A percentile compares a stretch with the other conserved stretches of the same genome.
Conservation (phyloP, 768 basidiomycete species). For the Naematelia aurantialba region DNA sequence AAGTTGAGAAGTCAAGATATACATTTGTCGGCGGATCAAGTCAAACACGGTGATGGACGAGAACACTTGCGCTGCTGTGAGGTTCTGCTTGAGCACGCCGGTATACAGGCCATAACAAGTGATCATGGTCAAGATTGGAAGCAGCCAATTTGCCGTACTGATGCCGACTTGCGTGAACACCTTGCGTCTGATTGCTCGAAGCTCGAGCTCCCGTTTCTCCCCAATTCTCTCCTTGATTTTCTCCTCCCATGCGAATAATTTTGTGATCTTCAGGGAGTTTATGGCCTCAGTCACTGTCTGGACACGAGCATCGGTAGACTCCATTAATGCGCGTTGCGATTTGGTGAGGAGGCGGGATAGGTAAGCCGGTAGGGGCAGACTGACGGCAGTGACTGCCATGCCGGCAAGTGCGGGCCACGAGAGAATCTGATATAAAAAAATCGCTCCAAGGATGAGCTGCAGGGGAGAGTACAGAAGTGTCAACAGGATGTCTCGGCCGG, state of each 20-base stretch:
- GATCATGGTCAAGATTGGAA: constrained; percentile 66
- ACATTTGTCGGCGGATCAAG: constrained; percentile 57
- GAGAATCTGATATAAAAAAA: constrained; percentile 55
- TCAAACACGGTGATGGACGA: constrained; percentile 63
- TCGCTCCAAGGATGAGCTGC: constrained; percentile 52
- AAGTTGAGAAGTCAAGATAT: constrained; percentile 26
- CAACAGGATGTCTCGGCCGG: constrained; percentile 51
- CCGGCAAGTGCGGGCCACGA: constrained; percentile 63
- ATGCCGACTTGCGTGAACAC: constrained; percentile 58
- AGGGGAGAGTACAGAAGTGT: constrained; percentile 52
- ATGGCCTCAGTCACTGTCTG: constrained; percentile 59
- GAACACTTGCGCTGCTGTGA: constrained; percentile 54
- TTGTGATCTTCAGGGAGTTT: constrained; percentile 60
- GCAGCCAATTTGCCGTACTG: constrained; percentile 33
- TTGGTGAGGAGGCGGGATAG: constrained; percentile 57
- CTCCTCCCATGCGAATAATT: constrained; percentile 61
- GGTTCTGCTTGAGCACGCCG: constrained; percentile 50
- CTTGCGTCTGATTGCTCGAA: constrained; percentile 58
- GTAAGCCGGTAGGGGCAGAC: constrained; percentile 61
- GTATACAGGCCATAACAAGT: constrained; percentile 62
- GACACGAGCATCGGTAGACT: constrained; percentile 62
- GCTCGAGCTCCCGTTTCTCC: constrained; percentile 62
- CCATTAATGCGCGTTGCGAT: constrained; percentile 57
- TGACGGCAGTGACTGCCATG: constrained; percentile 56
- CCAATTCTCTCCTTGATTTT: constrained; percentile 57